A percentile compares a stretch with the other conserved stretches of the same genome.
phyloP scores from a whole-genome alignment of 2,329 filamentous ascomycete genomes.

The Penicillium psychrosexuale region DNA sequence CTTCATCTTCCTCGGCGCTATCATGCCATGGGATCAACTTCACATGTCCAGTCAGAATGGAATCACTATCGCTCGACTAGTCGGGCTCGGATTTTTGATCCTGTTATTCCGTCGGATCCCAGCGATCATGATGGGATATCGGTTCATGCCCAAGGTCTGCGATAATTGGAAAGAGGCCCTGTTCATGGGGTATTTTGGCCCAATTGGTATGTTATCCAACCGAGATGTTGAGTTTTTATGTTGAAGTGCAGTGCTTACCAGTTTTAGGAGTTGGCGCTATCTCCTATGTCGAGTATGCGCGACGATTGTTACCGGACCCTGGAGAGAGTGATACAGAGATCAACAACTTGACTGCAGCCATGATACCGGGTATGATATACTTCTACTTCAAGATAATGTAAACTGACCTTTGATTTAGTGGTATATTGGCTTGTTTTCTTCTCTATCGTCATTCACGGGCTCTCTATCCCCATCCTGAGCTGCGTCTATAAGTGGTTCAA shows the following conservation, averaged over 20 bases:
- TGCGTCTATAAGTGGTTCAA: slow-evolving; percentile 30
- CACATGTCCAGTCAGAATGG: slow-evolving; percentile 53
- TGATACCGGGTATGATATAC: slow-evolving; percentile 36
- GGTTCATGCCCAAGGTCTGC: slow-evolving; percentile 53
- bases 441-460: slow-evolving; percentile 40
- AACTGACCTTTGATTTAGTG: slow-evolving; percentile 25
- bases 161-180: slow-evolving; percentile 57
- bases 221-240: too few relatives aligned
- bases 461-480: slow-evolving; percentile 39
- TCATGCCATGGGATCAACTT: slow-evolving; percentile 57
- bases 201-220: slow-evolving; percentile 34
- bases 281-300: slow-evolving; percentile 48
- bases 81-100: slow-evolving; percentile 53
- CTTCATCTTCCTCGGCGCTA: slow-evolving; percentile 58
- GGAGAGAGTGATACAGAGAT: slow-evolving; percentile 42
- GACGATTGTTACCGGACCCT: slow-evolving; percentile 43
- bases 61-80: slow-evolving; percentile 50
- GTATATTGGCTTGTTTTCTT: slow-evolving; percentile 49
- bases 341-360: slow-evolving; percentile 40
- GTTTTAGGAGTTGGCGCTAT: slow-evolving; percentile 44
- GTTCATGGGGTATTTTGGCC: slow-evolving; percentile 58
- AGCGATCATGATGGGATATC: slow-evolving; percentile 54
- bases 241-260: neutral
- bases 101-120: slow-evolving; percentile 57
- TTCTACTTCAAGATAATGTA: too few relatives aligned